These are phyloP conservation scores for Talaromyces adpressus DNA, from an alignment of 495 filamentous ascomycete genomes.

Conservation along the genomic window DNA sequence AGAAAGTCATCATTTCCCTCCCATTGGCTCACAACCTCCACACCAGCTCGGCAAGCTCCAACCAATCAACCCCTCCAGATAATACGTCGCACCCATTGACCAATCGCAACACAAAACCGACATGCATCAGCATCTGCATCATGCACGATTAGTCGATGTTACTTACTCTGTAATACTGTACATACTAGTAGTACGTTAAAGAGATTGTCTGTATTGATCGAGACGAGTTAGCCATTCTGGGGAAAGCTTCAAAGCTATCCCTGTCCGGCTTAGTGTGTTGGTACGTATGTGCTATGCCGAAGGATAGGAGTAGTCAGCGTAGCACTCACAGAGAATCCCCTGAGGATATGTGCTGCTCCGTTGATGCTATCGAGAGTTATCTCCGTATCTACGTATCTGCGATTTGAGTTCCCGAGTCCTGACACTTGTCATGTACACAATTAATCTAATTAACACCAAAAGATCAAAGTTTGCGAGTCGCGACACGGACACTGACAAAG, in stretches of 20 bases:
- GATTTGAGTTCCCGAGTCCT: neutral
- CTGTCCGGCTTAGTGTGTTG: neutral
- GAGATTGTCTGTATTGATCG: neutral
- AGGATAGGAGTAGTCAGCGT: neutral
- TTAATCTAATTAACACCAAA: neutral
- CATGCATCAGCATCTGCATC: neutral
- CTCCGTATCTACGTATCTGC: neutral
- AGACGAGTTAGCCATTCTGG: neutral
- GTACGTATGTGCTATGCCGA: too few species aligned
- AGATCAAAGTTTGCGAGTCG: neutral
- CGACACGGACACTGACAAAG: neutral
- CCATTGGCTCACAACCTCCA: neutral
- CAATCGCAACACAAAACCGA: neutral
- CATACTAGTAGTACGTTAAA: too few species aligned
- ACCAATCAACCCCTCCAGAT: neutral
- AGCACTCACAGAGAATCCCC: neutral
- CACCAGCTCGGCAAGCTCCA: constrained; percentile 3
- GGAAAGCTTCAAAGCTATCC: neutral
- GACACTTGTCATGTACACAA: neutral
- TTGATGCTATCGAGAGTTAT: too few species aligned
- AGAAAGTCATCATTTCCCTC: neutral
- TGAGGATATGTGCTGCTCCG: neutral
- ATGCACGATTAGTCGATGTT: neutral
- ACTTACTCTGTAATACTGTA: neutral
- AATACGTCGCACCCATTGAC: neutral